These are phyloP conservation scores for Rachicladosporium sp. DNA, from an alignment of 2,329 filamentous ascomycete genomes.

Conservation along the genomic window DNA sequence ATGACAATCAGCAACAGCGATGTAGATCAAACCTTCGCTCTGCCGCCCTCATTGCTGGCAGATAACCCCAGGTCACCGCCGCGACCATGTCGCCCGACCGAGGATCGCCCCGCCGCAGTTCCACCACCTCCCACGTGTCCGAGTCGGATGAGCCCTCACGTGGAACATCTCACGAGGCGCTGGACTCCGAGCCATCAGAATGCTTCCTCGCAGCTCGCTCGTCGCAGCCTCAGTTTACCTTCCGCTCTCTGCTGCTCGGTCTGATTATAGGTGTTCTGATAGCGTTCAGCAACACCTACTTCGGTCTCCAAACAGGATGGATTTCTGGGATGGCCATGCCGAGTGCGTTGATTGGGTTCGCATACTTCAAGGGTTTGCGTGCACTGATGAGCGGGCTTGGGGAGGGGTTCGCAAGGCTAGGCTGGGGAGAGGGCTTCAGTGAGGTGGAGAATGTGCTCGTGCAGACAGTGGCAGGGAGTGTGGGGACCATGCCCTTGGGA, in stretches of 20 bases:
- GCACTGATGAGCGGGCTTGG: conserved; percentile 51
- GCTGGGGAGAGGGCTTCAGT: conserved; percentile 53
- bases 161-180: conserved; percentile 1
- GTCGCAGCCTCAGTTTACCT: conserved; percentile 54
- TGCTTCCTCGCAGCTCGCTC: conserved; percentile 16
- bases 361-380: conserved; percentile 72
- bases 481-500: conserved; percentile 92
- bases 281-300: conserved; percentile 96
- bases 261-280: conserved; percentile 78
- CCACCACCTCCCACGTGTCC: background rate
- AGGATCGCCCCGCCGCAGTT: no score
- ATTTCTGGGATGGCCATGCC: conserved; percentile 93
- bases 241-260: conserved; percentile 67
- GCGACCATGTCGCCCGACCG: no score
- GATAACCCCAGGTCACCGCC: no score
- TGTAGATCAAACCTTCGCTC: no score
- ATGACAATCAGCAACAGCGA: no score
- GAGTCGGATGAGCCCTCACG: conserved; percentile 4
- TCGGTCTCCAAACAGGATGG: conserved; percentile 85
- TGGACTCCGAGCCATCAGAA: conserved; percentile 15
- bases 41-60: no score
- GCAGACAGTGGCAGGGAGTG: conserved; percentile 87
- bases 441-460: conserved; percentile 95
- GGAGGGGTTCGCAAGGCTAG: conserved; percentile 11
- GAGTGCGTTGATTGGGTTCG: conserved; percentile 84